phyloP scores from a whole-genome alignment of 2,329 filamentous ascomycete species.

The Aspergillus sp. region DNA sequence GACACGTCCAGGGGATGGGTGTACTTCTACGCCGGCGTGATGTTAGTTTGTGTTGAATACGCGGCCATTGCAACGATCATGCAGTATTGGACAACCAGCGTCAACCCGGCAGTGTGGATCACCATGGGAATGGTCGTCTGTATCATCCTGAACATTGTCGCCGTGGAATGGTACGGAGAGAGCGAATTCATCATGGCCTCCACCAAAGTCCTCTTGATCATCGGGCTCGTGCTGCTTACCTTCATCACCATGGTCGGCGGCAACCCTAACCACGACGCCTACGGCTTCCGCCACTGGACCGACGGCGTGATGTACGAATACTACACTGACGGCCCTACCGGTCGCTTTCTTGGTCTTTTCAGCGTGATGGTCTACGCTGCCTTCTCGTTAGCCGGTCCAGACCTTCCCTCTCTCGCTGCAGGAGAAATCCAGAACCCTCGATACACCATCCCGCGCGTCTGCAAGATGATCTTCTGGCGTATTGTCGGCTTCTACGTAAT shows the following conservation, averaged over 20 bases:
- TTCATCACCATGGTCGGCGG: conserved; percentile 80
- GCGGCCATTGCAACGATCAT: conserved; percentile 46
- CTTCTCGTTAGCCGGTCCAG: conserved; percentile 63
- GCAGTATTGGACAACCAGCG: conserved; percentile 45
- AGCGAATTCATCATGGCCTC: conserved; percentile 70
- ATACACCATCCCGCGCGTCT: conserved; percentile 68
- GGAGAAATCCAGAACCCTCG: conserved; percentile 70
- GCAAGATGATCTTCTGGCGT: conserved; percentile 75
- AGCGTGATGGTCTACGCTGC: conserved; percentile 68
- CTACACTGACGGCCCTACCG: conserved; percentile 62
- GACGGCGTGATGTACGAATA: conserved; percentile 65
- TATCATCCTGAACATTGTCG: conserved; percentile 64
- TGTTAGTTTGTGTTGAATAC: conserved; percentile 50
- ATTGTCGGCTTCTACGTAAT: conserved; percentile 73
- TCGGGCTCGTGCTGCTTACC: conserved; percentile 70
- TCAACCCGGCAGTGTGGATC: conserved; percentile 45
- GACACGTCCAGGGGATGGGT: conserved; percentile 37
- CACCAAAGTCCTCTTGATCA: conserved; percentile 67
- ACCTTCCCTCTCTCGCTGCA: conserved; percentile 59
- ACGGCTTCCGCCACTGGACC: conserved; percentile 68
- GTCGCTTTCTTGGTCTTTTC: conserved; percentile 70
- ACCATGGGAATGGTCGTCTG: conserved; percentile 43
- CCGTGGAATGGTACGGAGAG: conserved; percentile 70
- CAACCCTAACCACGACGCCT: conserved; percentile 67
- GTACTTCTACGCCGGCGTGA: conserved; percentile 47